Base-by-base conservation (phyloP, 768 basidiomycete species). In the Jaapia argillacea region DNA sequence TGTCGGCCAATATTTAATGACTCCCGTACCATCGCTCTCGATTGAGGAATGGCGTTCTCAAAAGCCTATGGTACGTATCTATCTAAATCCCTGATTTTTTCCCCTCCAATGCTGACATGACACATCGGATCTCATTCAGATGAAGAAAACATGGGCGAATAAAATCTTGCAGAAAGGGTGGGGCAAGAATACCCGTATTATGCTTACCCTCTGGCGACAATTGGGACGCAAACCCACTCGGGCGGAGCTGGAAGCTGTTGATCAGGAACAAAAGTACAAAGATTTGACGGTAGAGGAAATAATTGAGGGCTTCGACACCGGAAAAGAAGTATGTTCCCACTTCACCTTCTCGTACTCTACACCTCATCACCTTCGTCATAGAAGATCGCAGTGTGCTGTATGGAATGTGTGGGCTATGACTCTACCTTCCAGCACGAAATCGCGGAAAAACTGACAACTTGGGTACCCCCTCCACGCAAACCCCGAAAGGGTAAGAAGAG, bases 401-500 rank as follows among this genome's bases (percentile, higher is more conserved):
- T 45, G 44, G 24, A 45, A 21, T 41, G 44, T 22, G 40, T 45
- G 12, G 44, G 40, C 10, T 42, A 45, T 24, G 44, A 40, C 38
- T 20, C 39, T 10, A 39, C 12, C 24, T 45, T 45, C 40, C 41
- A 45, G 40, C 20, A 24, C 14, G 36, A 42, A 13, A 40, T 42
- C 20, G 31, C 31, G 21, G 5, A 13, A 12, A 25, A 25, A 10
- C 26, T 36, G n/a, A 7, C 43, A 12, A 36, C 43, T 6, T 20
- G 35, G 43, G 25, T 33, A 33, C 10, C 28, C 10, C 28, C 28
- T 10, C 28, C 28, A 16, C 28, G 10, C 10, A 33, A 33, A n/a
- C n/a, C n/a, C n/a, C n/a, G n/a, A n/a, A n/a, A n/a, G n/a, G n/a
- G n/a, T n/a, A n/a, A n/a, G n/a, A n/a, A n/a, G n/a, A n/a, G n/a